phyloP scores from a whole-genome alignment of 2,329 filamentous ascomycete species.

The Trichoderma sp. region DNA sequence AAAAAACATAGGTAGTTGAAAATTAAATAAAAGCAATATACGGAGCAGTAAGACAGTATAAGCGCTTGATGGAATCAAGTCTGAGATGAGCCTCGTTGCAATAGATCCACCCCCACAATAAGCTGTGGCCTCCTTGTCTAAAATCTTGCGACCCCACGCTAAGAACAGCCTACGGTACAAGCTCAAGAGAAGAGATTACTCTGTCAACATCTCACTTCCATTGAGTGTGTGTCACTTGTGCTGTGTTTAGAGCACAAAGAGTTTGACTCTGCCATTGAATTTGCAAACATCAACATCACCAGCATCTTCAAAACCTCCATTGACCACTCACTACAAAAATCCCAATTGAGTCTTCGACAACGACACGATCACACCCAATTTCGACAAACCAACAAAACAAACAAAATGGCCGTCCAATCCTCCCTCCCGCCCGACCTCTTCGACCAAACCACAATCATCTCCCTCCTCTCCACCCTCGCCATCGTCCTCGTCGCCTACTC shows the following conservation, averaged over 20 bases:
- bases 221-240: background rate
- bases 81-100: background rate
- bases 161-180: background rate
- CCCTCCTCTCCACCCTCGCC: conserved; percentile 54
- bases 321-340: background rate
- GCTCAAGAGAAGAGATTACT: background rate
- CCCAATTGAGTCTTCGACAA: background rate
- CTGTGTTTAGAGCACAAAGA: background rate
- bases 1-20: background rate
- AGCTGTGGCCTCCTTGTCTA: background rate
- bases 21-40: background rate
- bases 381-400: background rate
- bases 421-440: conserved; percentile 55
- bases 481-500: conserved; percentile 51
- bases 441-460: conserved; percentile 59
- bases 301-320: background rate
- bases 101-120: conserved; percentile 5
- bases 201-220: background rate
- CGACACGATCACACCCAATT: background rate
- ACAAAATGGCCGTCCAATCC: conserved; percentile 21
- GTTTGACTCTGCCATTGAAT: background rate
- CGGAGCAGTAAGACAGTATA: background rate
- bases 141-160: conserved; percentile 1
- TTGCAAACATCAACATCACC: background rate
- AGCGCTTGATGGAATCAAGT: background rate